Conservation (phyloP, 352 stramenopile species). For the Globisporangium lucens region DNA sequence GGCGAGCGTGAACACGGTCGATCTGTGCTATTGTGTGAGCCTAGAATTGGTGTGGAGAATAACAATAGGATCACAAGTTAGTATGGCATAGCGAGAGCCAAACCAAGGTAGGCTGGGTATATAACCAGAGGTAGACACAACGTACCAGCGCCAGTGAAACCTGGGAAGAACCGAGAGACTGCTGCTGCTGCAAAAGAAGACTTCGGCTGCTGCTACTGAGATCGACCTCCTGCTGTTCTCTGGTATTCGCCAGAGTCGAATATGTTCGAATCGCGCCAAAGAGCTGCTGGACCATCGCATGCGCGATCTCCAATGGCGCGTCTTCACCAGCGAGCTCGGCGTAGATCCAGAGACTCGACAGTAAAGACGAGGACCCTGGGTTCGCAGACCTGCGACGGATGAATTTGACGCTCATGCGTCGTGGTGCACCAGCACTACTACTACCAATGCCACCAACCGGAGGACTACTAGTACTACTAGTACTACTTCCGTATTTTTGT, state of each 20-base stretch:
- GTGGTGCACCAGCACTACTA: neutral
- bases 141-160: constrained; percentile 39
- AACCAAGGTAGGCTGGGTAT: neutral
- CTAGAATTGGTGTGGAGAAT: constrained; percentile 18
- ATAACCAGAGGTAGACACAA: neutral
- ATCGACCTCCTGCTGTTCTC: neutral
- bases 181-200: constrained; percentile 10
- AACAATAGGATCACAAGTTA: neutral
- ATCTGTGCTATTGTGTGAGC: constrained; percentile 30
- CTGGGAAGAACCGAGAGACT: constrained; percentile 11
- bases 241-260: neutral
- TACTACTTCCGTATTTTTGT: neutral
- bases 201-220: neutral
- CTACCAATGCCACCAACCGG: neutral
- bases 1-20: constrained; percentile 36
- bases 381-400: constrained; percentile 15
- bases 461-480: neutral
- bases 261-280: constrained; percentile 28
- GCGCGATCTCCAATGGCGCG: constrained; percentile 9
- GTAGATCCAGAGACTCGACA: constrained; percentile 40
- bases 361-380: neutral
- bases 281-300: constrained; percentile 25
- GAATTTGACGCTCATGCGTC: constrained; percentile 21
- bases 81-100: neutral
- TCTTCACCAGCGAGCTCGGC: constrained; percentile 40